Base-by-base conservation (phyloP, 129 eudicot species). In the Centaurea solstitialis region DNA sequence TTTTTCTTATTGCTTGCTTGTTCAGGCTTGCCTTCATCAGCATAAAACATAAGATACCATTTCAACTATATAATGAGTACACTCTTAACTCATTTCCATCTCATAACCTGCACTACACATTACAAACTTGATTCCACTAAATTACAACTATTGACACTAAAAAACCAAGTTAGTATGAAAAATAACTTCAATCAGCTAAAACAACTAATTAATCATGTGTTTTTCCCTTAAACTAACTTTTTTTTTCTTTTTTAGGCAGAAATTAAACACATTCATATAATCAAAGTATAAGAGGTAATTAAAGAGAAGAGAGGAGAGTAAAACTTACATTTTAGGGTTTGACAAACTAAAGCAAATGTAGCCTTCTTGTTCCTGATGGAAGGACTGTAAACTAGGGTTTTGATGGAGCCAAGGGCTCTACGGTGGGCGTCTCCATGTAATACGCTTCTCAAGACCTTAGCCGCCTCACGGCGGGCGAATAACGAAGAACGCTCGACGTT, bases 401-500 rank as follows among this genome's bases (percentile, higher is more conserved):
- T 96, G 5, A 96, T 93, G 40, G 99, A 89, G 47, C 85, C 99
- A 64, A 88, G 87, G 45, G 98, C 97, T 80, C 85, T 92, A 57
- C 93, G 93, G 35, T 90, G 81, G 72, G 97, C 91, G 80, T 96
- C 99, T 67, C 99, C 99, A 59, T 85, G 90, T 69, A 96, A 88
- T 47, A 89, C 89, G 71, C 85, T 84, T 64, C 84, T 82, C 50
- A 96, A 76, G 18, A 96, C 95, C 85, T 96, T 96, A 17, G 98
- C 99, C 23, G 98, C 97, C 78, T 96, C 98, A 72, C 99, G 83
- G 70, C 99, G 93, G 0, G 93, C 98, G 74, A 91, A 96, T 70
- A 86, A 89, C 38, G 99, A 87, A 9, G 99, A 96, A 59, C 98
- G 86, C 70, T 91, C 95, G 82, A 87, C 87, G 81, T 84, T 89